Evolutionary conservation across 345 rosid genomes (phyloP).

Genomic region (Eucalyptus erythrocorys): DNA sequence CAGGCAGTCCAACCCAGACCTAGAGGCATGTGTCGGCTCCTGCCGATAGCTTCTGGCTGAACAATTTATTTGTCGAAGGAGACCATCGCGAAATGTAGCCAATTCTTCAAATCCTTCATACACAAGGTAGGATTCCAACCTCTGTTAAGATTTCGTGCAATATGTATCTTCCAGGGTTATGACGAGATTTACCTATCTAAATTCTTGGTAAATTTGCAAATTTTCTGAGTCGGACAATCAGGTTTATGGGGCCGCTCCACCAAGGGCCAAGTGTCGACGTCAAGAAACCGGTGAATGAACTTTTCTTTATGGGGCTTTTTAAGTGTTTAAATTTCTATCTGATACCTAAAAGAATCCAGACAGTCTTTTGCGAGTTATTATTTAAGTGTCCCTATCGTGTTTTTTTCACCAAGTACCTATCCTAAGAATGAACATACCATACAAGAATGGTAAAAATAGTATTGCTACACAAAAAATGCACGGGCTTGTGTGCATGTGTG

Average conservation of each 20-base stretch:
- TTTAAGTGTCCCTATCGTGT: background rate
- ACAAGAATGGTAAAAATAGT: background rate
- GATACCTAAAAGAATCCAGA: background rate
- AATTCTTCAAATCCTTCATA: slow-evolving; percentile 4
- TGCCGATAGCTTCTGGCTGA: slow-evolving; percentile 3
- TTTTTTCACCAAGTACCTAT: background rate
- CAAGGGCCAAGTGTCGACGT: slow-evolving; percentile 10
- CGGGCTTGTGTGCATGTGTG: fast-evolving
- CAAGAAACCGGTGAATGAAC: background rate
- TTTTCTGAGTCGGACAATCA: slow-evolving; percentile 1
- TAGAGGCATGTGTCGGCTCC: slow-evolving; percentile 8
- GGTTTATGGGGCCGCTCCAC: slow-evolving; percentile 13
- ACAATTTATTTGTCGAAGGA: background rate
- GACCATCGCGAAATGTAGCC: background rate
- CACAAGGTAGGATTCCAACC: background rate
- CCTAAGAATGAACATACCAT: background rate
- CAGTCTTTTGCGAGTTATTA: background rate
- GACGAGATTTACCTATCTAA: background rate
- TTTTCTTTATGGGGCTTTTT: background rate
- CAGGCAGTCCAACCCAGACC: slow-evolving; percentile 8
- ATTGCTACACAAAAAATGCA: background rate
- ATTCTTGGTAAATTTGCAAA: background rate
- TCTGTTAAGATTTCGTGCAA: background rate
- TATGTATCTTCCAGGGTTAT: background rate
- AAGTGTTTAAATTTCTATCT: background rate